These are phyloP conservation scores for Zymoseptoria passerinii DNA, from an alignment of 2,329 filamentous ascomycete genomes.

Conservation along the genomic window DNA sequence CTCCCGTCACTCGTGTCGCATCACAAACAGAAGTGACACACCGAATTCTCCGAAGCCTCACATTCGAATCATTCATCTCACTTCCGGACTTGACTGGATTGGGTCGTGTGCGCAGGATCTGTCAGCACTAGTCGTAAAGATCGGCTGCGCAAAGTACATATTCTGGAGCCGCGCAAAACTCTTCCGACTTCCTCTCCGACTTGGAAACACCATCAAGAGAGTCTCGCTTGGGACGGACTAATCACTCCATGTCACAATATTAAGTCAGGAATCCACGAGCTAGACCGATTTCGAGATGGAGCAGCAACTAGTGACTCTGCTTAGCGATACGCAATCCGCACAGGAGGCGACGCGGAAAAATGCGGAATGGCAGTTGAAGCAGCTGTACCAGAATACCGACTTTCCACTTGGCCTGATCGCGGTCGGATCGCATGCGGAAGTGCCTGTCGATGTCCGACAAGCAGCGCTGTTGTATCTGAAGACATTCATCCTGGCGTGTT, in stretches of 20 bases:
- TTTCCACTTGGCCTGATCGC: constrained; percentile 74
- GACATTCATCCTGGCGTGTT: constrained; percentile 74
- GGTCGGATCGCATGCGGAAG: constrained; percentile 67
- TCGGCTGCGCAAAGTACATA: not conserved
- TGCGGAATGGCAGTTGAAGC: constrained; percentile 75
- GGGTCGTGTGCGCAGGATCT: not conserved
- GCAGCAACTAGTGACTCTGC: constrained; percentile 80
- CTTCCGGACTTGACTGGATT: not conserved
- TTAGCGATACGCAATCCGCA: constrained; percentile 75
- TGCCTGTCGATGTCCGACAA: constrained; percentile 70
- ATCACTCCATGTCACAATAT: constrained; percentile 11
- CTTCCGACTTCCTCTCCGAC: not conserved
- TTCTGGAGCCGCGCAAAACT: not conserved
- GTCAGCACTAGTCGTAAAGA: not conserved
- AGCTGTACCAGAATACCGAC: constrained; percentile 52
- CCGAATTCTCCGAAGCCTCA: not conserved
- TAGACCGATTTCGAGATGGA: constrained; percentile 55
- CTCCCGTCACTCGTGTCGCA: not conserved
- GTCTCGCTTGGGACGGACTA: not conserved
- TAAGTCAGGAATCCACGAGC: constrained; percentile 6
- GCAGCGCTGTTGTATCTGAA: constrained; percentile 72
- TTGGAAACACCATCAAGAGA: too few relatives aligned
- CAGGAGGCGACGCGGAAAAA: constrained; percentile 70
- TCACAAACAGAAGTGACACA: not conserved
- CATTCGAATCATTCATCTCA: not conserved